phyloP scores from a whole-genome alignment of 2,329 filamentous ascomycete species.

The Metarhizium humberi region DNA sequence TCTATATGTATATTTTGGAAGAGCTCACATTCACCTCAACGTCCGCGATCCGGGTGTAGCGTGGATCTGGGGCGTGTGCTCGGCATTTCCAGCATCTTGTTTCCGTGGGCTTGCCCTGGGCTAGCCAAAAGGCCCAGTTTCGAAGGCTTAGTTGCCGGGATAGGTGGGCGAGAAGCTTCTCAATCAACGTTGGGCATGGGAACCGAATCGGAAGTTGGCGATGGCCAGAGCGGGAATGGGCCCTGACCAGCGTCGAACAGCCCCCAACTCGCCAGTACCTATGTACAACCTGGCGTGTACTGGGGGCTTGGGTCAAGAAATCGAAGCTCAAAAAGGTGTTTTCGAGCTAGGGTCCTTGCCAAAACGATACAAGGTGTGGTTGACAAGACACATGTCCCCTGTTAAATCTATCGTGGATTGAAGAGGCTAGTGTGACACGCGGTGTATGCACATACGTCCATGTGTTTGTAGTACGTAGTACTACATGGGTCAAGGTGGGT shows the following conservation, averaged over 20 bases:
- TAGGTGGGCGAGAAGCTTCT: background rate
- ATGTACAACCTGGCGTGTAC: background rate
- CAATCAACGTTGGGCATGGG: background rate
- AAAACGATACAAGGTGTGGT: background rate
- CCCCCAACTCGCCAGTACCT: no score
- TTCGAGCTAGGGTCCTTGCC: background rate
- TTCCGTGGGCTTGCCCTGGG: conserved; percentile 5
- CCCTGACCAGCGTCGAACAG: background rate
- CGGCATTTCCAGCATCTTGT: conserved; percentile 5
- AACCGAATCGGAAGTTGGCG: background rate
- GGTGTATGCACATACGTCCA: background rate
- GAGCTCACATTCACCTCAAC: background rate
- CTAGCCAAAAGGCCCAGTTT: conserved; percentile 1
- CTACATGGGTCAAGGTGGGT: background rate
- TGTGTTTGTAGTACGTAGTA: background rate
- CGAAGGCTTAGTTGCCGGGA: conserved; percentile 1
- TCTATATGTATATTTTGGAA: background rate
- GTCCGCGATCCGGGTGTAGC: background rate
- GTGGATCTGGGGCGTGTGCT: conserved; percentile 1
- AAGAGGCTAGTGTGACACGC: background rate
- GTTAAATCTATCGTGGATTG: background rate
- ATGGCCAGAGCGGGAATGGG: no score
- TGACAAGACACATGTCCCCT: background rate
- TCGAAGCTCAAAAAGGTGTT: background rate
- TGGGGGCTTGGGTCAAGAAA: background rate